phyloP scores from a whole-genome alignment of 164 flowering plant species.

The Macadamia integrifolia region DNA sequence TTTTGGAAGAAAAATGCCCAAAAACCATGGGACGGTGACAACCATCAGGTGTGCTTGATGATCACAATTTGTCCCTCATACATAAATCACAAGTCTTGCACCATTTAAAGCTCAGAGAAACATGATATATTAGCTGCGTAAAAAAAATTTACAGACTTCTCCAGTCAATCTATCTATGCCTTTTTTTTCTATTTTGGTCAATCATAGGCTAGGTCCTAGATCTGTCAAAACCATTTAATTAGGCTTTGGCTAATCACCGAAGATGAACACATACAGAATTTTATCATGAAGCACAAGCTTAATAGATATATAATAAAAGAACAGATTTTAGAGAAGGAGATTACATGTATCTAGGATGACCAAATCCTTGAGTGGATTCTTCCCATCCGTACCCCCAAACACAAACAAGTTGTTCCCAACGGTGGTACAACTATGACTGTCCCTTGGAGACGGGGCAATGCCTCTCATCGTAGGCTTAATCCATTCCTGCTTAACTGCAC shows the following conservation, averaged over 20 bases:
- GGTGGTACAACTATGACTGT: constrained; percentile 87
- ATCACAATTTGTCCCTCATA: no score
- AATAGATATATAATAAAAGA: neutral
- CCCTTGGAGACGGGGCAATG: constrained; percentile 72
- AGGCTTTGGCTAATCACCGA: no score
- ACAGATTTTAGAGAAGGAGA: constrained; percentile 14
- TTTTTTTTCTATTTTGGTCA: neutral
- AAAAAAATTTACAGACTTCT: no score
- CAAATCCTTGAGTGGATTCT: constrained; percentile 77
- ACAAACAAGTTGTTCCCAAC: constrained; percentile 82
- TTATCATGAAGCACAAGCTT: neutral
- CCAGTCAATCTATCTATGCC: no score
- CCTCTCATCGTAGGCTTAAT: constrained; percentile 77
- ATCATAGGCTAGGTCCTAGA: no score
- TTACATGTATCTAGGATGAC: constrained; percentile 80
- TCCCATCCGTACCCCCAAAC: constrained; percentile 99
- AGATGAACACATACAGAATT: neutral
- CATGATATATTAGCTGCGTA: neutral
- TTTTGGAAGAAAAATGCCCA: no score
- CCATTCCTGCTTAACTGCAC: constrained; percentile 67
- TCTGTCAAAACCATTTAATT: no score
- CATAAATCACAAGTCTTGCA: neutral
- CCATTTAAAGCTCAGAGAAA: neutral
- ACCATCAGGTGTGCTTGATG: no score
- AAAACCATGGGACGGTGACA: no score